phyloP scores from a whole-genome alignment of 2,329 filamentous ascomycete genomes.

The Exophiala calicioides region DNA sequence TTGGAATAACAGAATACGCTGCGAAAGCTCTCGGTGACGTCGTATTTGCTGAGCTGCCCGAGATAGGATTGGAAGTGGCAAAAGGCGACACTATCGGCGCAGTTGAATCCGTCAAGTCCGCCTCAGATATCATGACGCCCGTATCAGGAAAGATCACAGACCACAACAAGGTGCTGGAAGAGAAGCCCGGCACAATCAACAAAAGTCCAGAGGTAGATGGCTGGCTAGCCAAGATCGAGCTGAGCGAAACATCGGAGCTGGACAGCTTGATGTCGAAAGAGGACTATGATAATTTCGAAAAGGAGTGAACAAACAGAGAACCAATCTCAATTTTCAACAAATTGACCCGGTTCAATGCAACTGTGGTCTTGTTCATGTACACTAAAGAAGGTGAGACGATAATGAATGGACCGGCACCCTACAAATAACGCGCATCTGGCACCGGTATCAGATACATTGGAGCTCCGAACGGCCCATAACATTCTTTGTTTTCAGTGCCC shows the following conservation, averaged over 20 bases:
- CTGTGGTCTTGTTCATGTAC: neutral
- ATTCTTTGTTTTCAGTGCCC: no score
- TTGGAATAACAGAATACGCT: constrained; percentile 89
- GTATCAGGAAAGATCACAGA: constrained; percentile 74
- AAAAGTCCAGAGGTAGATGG: constrained; percentile 84
- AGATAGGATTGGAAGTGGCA: constrained; percentile 65
- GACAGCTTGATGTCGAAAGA: constrained; percentile 75
- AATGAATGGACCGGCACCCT: neutral
- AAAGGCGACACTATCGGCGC: constrained; percentile 86
- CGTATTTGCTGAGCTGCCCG: constrained; percentile 93
- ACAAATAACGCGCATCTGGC: no score
- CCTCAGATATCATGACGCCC: constrained; percentile 94
- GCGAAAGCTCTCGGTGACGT: constrained; percentile 92
- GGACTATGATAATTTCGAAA: constrained; percentile 73
- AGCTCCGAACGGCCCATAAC: no score
- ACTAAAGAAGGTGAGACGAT: neutral
- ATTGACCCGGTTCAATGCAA: neutral
- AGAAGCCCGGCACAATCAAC: constrained; percentile 86
- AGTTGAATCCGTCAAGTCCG: constrained; percentile 97
- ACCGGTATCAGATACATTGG: no score
- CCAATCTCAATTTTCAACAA: constrained; percentile 1
- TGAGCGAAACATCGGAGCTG: constrained; percentile 69
- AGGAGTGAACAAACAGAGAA: constrained; percentile 15
- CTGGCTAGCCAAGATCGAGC: constrained; percentile 88
- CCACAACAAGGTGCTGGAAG: constrained; percentile 73